Conservation (phyloP, 2,329 filamentous ascomycete genomes). For the Fusarium nodosum region DNA sequence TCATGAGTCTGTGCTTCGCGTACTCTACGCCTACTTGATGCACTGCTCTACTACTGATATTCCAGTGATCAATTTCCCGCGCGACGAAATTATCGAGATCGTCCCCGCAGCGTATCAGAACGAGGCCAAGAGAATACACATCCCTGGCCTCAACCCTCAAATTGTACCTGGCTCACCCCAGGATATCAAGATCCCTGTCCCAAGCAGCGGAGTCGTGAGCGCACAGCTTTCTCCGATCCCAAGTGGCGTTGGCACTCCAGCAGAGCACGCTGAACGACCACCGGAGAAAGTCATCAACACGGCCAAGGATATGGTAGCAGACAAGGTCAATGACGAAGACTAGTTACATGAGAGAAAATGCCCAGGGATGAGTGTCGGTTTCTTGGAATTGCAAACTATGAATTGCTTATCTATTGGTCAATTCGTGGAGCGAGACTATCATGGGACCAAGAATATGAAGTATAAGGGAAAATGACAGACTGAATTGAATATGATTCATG, state of each 20-base stretch:
- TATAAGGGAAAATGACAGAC: constrained; percentile 21
- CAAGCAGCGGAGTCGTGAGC: constrained; percentile 56
- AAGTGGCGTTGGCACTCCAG: constrained; percentile 61
- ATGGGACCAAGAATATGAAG: constrained; percentile 7
- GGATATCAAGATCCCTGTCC: constrained; percentile 83
- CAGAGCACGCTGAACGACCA: constrained; percentile 60
- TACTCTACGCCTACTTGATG: constrained; percentile 98
- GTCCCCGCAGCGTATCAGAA: constrained; percentile 98
- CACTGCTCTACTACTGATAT: constrained; percentile 97
- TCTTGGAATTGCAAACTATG: constrained; percentile 8
- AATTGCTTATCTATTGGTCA: not conserved
- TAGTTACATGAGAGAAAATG: constrained; percentile 45
- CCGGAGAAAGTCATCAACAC: constrained; percentile 66
- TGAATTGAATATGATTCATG: constrained; percentile 40
- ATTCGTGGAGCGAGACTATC: constrained; percentile 2
- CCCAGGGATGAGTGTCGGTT: not conserved
- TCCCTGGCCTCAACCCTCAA: constrained; percentile 75
- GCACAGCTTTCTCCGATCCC: constrained; percentile 63
- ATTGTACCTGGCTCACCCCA: constrained; percentile 84
- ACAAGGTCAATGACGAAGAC: constrained; percentile 67
- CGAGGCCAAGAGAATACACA: constrained; percentile 89
- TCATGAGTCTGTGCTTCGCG: constrained; percentile 96
- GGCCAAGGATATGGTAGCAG: constrained; percentile 64
- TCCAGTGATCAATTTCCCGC: constrained; percentile 90
- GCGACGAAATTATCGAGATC: constrained; percentile 98